Percentiles rank a stretch among this genome's conserved stretches.
Conservation (phyloP, 495 filamentous ascomycete genomes). For the Daldinia grandis region DNA sequence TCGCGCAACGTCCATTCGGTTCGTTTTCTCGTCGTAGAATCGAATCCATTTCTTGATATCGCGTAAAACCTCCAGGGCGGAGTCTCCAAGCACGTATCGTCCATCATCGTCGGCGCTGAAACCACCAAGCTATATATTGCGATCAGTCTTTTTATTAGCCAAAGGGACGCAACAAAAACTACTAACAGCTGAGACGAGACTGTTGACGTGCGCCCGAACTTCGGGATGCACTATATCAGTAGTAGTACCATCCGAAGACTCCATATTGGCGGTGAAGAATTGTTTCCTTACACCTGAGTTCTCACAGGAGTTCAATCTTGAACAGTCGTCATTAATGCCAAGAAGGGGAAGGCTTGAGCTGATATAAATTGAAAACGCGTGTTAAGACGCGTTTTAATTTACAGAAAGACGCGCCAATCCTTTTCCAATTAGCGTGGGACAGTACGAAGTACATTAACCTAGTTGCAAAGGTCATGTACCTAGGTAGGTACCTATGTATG, state of each 20-base stretch:
- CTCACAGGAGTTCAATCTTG: constrained; percentile 14
- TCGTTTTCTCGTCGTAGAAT: constrained; percentile 91
- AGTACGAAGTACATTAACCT: neutral
- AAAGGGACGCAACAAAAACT: constrained; percentile 14
- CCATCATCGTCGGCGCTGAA: constrained; percentile 78
- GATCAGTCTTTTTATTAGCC: constrained; percentile 1
- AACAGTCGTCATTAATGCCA: constrained; percentile 22
- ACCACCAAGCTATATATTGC: constrained; percentile 77
- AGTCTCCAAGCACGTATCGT: constrained; percentile 87
- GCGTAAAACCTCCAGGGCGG: constrained; percentile 88
- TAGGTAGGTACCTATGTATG: neutral
- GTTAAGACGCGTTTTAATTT: constrained; percentile 33
- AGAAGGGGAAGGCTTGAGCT: constrained; percentile 16
- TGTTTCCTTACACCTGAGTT: constrained; percentile 32
- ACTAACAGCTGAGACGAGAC: constrained; percentile 89
- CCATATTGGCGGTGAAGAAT: constrained; percentile 53
- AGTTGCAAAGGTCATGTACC: no score
- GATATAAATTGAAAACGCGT: constrained; percentile 42
- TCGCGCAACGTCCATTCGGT: constrained; percentile 93
- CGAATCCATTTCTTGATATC: constrained; percentile 95
- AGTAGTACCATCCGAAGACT: constrained; percentile 57
- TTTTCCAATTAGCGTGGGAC: neutral
- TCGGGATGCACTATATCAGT: constrained; percentile 79
- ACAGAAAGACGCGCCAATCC: constrained; percentile 19
- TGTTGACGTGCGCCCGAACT: constrained; percentile 89